Percentiles rank a stretch among this genome's conserved stretches.
Evolutionary conservation across 2,329 filamentous ascomycete species (phyloP).

Genomic region (Hymenoscyphus linearis): DNA sequence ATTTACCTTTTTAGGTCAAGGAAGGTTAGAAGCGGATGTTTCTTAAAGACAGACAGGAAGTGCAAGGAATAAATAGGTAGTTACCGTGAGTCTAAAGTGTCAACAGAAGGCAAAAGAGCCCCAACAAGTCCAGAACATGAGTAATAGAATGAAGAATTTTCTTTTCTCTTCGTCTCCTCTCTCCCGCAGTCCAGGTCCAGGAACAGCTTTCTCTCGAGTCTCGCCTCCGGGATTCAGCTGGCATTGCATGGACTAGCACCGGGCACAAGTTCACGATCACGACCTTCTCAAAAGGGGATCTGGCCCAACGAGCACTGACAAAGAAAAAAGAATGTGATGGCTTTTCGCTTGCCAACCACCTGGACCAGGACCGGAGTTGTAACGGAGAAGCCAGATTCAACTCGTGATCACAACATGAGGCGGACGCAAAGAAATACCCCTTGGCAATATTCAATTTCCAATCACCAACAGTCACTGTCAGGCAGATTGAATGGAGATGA

Average conservation of each 20-base stretch:
- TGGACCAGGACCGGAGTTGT: background rate
- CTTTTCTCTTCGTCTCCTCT: background rate
- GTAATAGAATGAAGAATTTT: background rate
- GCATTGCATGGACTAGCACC: background rate
- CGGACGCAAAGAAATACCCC: background rate
- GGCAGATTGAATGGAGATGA: too few relatives aligned
- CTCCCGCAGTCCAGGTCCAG: background rate
- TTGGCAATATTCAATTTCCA: background rate
- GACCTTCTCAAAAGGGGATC: background rate
- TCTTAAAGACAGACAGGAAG: background rate
- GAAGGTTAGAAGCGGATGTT: background rate
- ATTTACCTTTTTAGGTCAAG: background rate
- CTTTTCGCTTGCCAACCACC: background rate
- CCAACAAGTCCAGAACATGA: background rate
- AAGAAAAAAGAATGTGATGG: background rate
- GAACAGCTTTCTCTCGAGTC: background rate
- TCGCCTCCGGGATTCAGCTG: background rate
- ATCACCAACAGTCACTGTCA: background rate
- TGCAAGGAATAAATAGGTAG: background rate
- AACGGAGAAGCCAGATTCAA: constrained; percentile 2
- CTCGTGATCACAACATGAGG: background rate
- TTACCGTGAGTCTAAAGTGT: background rate
- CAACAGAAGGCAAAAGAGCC: background rate
- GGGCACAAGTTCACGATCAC: background rate
- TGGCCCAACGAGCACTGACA: background rate